Conservation (phyloP, 2,329 filamentous ascomycete species). For the Didymella sp. region DNA sequence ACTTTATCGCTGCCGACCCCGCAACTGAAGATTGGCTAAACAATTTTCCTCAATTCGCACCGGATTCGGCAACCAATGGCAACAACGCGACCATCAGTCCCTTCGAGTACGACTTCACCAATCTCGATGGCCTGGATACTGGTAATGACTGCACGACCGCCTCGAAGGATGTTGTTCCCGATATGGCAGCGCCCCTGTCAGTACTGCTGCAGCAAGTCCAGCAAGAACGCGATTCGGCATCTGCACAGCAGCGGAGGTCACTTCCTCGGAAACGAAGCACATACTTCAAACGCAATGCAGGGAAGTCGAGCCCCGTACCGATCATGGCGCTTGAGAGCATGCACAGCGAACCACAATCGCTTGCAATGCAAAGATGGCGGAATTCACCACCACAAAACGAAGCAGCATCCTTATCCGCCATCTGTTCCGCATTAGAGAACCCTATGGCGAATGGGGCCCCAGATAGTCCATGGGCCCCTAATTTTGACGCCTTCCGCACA, state of each 20-base stretch:
- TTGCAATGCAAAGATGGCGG: slow-evolving; percentile 68
- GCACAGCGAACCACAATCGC: slow-evolving; percentile 21
- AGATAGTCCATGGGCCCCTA: slow-evolving; percentile 33
- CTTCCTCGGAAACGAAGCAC: slow-evolving; percentile 18
- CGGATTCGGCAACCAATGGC: not conserved
- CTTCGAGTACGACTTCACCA: slow-evolving; percentile 8
- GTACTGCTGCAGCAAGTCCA: slow-evolving; percentile 16
- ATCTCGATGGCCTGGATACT: not conserved
- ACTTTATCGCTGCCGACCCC: slow-evolving; percentile 10
- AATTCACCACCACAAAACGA: slow-evolving; percentile 71
- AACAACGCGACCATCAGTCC: slow-evolving; percentile 1
- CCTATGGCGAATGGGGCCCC: slow-evolving; percentile 13
- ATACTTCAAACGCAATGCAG: slow-evolving; percentile 12
- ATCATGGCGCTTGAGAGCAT: slow-evolving; percentile 14
- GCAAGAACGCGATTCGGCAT: slow-evolving; percentile 11
- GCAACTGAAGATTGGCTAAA: slow-evolving; percentile 10
- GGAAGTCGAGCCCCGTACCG: slow-evolving; percentile 13
- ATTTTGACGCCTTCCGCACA: slow-evolving; percentile 34
- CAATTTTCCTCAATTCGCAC: slow-evolving; percentile 5
- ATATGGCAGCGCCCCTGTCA: slow-evolving; percentile 15
- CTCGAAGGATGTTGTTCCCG: not conserved
- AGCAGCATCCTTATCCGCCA: slow-evolving; percentile 67
- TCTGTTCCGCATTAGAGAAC: slow-evolving; percentile 62
- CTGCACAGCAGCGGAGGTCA: slow-evolving; percentile 9
- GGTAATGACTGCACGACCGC: not conserved